Conservation (phyloP, 2,329 filamentous ascomycete species). For the Epichloe hybrida region DNA sequence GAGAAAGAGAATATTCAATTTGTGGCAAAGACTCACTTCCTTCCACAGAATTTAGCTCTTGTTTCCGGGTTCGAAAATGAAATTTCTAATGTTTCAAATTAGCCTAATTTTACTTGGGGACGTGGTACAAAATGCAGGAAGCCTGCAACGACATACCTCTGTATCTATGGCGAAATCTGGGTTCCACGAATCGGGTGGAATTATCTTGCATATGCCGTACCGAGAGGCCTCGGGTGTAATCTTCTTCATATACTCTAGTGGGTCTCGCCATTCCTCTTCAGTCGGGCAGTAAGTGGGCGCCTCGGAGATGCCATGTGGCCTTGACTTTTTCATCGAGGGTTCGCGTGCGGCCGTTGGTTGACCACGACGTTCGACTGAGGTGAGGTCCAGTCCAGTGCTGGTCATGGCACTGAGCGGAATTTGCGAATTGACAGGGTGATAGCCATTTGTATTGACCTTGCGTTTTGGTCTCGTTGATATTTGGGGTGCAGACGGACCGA, state of each 20-base stretch:
- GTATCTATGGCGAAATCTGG: conserved; percentile 94
- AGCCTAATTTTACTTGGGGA: background rate
- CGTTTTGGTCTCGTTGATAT: conserved; percentile 33
- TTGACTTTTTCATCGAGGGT: conserved; percentile 58
- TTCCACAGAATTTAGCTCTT: conserved; percentile 96
- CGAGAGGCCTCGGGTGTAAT: conserved; percentile 75
- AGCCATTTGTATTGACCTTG: conserved; percentile 40
- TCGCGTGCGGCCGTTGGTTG: conserved; percentile 67
- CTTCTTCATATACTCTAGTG: conserved; percentile 84
- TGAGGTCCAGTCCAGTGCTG: conserved; percentile 60
- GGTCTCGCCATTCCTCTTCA: conserved; percentile 88
- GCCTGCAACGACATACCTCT: conserved; percentile 45
- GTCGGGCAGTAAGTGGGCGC: conserved; percentile 85
- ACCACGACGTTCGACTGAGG: conserved; percentile 82
- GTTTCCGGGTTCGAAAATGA: conserved; percentile 89
- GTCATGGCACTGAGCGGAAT: conserved; percentile 41
- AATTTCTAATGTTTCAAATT: conserved; percentile 51
- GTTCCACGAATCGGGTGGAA: conserved; percentile 88
- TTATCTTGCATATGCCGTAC: conserved; percentile 90
- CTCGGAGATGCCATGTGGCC: conserved; percentile 75
- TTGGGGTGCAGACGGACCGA: conserved; percentile 21
- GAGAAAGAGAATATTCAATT: background rate
- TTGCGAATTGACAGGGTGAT: conserved; percentile 36
- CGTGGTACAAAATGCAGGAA: conserved; percentile 4
- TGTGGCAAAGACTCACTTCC: conserved; percentile 53